These are phyloP conservation scores for Cubamyces lactineus DNA, from an alignment of 768 basidiomycete species.

Conservation along the genomic window DNA sequence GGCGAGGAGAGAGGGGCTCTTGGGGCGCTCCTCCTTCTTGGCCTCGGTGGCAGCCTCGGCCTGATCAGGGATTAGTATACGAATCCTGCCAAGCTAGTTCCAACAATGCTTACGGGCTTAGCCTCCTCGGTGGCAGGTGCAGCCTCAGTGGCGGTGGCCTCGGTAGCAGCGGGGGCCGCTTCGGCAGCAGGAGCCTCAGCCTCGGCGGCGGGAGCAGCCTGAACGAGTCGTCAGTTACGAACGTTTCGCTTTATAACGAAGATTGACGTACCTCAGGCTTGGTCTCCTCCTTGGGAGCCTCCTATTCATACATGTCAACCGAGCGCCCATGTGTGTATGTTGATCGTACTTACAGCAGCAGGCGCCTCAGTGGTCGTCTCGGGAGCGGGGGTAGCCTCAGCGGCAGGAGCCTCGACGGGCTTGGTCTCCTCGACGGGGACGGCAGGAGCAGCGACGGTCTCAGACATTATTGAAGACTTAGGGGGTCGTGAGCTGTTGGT, in stretches of 20 bases:
- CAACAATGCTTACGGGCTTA: slow-evolving; percentile 40
- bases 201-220: slow-evolving; percentile 40
- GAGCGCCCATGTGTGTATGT: not conserved
- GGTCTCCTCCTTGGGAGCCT: slow-evolving; percentile 46
- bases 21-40: slow-evolving; percentile 81
- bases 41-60: slow-evolving; percentile 50
- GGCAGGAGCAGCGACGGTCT: slow-evolving; percentile 58
- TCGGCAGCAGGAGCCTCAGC: slow-evolving; percentile 35
- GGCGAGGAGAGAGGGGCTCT: slow-evolving; percentile 75
- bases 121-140: slow-evolving; percentile 47
- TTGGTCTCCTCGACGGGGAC: slow-evolving; percentile 57
- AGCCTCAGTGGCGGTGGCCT: slow-evolving; percentile 39
- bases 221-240: slow-evolving; percentile 23
- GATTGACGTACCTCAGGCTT: slow-evolving; percentile 42
- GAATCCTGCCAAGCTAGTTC: not conserved
- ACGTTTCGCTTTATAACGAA: not conserved
- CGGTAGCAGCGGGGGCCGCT: slow-evolving; percentile 34
- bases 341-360: slow-evolving; percentile 38
- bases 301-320: slow-evolving; percentile 30
- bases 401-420: slow-evolving; percentile 46
- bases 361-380: slow-evolving; percentile 46
- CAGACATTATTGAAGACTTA: slow-evolving; percentile 76
- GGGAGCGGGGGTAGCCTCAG: slow-evolving; percentile 39
- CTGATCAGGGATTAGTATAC: slow-evolving; percentile 28
- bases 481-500: slow-evolving; percentile 55